Evolutionary conservation across 2,329 filamentous ascomycete species (phyloP), one percentile per base, ranked within the genome.

Genomic region (Pseudogymnoascus sp.): DNA sequence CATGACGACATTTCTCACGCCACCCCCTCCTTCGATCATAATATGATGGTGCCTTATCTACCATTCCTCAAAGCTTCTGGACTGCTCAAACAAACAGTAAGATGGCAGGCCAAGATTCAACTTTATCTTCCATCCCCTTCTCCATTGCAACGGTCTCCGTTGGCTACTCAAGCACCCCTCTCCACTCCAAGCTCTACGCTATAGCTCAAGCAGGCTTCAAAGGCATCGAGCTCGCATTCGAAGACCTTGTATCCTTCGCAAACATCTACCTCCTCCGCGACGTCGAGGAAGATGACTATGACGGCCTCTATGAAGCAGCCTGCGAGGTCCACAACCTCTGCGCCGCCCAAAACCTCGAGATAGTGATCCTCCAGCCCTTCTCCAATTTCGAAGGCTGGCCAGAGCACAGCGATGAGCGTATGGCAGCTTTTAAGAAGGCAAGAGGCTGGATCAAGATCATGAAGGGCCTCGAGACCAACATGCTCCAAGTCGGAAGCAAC

Each of bases 331-430:
- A 77, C 59, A 72, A 74, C 0, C 71, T 87, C 54, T 84, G 81
- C 57, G 74, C 80, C 25, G 75, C 79, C 9, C 75, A 84, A 34
- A 72, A 74, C 0, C 73, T 91, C 1, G 75, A 78, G 35, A 80
- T 91, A 61, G 78, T 91, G 70, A 87, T 91, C 76, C 73, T 91
- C 5, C 88, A 92, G 67, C 88, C 88, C 0, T 91, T 92, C 67
- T 76, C 84, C 14, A 89, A 91, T 67, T 91, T 90, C 62, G 88
- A 92, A 67, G 89, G 88, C 1, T 92, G 88, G 88, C 74, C 79
- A 0, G 75, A 77, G 39, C 83, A 77, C 0, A 83, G 81, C 1
- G 67, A 74, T 0, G 81, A 87, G 70, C 76, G 86, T 3, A 73
- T 81, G 4, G 81, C 87, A 59, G 87, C 85, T 0, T 88, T 88